Percentiles rank a stretch among this genome's conserved stretches.
phyloP scores from a whole-genome alignment of 306 rosid species.

The Senna siamea region DNA sequence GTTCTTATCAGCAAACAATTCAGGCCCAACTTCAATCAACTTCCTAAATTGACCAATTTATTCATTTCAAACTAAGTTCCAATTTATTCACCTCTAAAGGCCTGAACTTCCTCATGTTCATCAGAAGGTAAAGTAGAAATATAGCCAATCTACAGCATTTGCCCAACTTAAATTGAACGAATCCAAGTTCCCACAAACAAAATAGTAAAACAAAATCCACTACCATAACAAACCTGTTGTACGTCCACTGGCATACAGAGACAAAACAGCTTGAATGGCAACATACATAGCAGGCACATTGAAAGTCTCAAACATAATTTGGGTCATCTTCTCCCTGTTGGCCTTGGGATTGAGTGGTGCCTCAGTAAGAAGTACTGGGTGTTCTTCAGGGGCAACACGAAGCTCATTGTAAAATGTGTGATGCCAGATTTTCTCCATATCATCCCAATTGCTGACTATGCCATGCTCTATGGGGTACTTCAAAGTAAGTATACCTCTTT shows the following conservation, averaged over 20 bases:
- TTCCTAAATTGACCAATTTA: not conserved
- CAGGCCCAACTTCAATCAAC: constrained; percentile 13
- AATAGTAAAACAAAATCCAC: constrained; percentile 17
- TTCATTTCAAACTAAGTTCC: not conserved
- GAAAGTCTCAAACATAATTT: constrained; percentile 71
- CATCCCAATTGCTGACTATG: constrained; percentile 79
- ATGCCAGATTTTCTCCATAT: constrained; percentile 81
- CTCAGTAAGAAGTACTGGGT: constrained; percentile 77
- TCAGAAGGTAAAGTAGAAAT: not conserved
- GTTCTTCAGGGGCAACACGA: constrained; percentile 78
- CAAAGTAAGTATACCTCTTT: constrained; percentile 69
- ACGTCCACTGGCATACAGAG: constrained; percentile 78
- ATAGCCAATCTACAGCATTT: constrained; percentile 7
- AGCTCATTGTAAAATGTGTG: constrained; percentile 72
- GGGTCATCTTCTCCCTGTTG: constrained; percentile 84
- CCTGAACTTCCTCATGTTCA: too few relatives aligned
- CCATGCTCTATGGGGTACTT: constrained; percentile 80
- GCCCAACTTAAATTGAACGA: not conserved
- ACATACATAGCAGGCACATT: constrained; percentile 72
- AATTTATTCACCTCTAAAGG: too few relatives aligned
- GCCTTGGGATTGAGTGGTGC: constrained; percentile 81
- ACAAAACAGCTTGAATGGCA: constrained; percentile 67
- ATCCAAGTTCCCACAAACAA: constrained; percentile 4
- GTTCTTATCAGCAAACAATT: not conserved
- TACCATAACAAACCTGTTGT: constrained; percentile 59